phyloP scores from a whole-genome alignment of 1,284 basidiomycete genomes.

The Wolfiporia cocos region DNA sequence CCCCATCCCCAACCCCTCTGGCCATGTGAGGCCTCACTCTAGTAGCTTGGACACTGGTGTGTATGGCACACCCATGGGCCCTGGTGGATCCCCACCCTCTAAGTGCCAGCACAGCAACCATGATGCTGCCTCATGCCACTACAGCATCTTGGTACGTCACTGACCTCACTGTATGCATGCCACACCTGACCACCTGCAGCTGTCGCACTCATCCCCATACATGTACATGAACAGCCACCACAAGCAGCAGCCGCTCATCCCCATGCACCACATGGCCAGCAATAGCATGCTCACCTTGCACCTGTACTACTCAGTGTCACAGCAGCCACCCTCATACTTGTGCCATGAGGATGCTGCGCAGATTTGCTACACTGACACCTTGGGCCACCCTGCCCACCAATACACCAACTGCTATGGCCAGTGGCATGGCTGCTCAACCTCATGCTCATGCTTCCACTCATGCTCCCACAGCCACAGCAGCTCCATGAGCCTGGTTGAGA shows the following conservation, averaged over 20 bases:
- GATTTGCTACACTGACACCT: slow-evolving; percentile 19
- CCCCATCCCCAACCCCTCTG: slow-evolving; percentile 16
- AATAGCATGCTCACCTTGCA: slow-evolving; percentile 13
- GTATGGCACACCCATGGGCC: slow-evolving; percentile 20
- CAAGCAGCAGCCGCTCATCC: slow-evolving; percentile 16
- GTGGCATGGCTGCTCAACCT: slow-evolving; percentile 18
- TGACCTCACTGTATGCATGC: neutral
- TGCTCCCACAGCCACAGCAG: slow-evolving; percentile 27
- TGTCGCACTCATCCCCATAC: slow-evolving; percentile 17
- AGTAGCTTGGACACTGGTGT: slow-evolving; percentile 33
- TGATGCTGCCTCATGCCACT: slow-evolving; percentile 12
- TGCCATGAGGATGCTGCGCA: slow-evolving; percentile 25
- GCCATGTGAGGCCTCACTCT: slow-evolving; percentile 35
- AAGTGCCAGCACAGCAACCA: slow-evolving; percentile 38
- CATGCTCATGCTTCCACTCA: slow-evolving; percentile 20
- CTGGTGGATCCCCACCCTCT: slow-evolving; percentile 34
- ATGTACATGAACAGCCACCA: slow-evolving; percentile 17
- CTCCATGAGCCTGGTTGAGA: slow-evolving; percentile 46
- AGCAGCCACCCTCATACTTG: slow-evolving; percentile 3
- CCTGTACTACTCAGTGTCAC: slow-evolving; percentile 14
- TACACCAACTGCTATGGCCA: slow-evolving; percentile 14
- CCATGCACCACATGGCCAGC: slow-evolving; percentile 9
- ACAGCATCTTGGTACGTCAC: slow-evolving; percentile 22
- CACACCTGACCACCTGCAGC: slow-evolving; percentile 11
- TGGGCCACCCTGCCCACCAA: slow-evolving; percentile 14